Evolutionary conservation across 192 early-diverging fungal genomes (phyloP).

Genomic region (Entophlyctis helioformis): DNA sequence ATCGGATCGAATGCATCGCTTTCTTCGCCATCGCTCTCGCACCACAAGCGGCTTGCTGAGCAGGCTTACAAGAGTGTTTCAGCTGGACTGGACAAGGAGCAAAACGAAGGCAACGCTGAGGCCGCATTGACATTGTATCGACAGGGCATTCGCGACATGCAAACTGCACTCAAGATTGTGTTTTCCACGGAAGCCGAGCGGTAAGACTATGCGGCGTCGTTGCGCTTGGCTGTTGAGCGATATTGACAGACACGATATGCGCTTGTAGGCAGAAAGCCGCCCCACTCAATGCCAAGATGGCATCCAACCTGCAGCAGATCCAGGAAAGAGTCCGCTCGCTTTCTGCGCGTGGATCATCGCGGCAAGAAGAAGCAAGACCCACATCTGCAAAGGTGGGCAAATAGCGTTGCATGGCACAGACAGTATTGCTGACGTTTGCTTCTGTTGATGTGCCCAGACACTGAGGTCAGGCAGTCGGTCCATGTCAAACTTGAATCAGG

Average conservation of each 20-base stretch:
- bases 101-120: conserved; percentile 9
- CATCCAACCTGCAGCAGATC: conserved; percentile 21
- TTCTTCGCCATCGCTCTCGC: not conserved
- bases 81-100: conserved; percentile 23
- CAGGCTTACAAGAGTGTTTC: conserved; percentile 24
- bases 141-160: conserved; percentile 20
- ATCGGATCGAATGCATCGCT: too few species aligned
- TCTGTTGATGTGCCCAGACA: too few species aligned
- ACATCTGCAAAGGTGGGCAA: too few species aligned
- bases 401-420: too few species aligned
- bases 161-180: conserved; percentile 15
- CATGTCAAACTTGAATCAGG: too few species aligned
- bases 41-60: conserved; percentile 22
- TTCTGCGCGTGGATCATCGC: too few species aligned
- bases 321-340: conserved; percentile 26
- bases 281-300: conserved; percentile 26
- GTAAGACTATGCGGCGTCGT: conserved; percentile 3
- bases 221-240: not conserved
- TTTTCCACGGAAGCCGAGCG: conserved; percentile 13
- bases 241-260: not conserved
- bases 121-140: conserved; percentile 24
- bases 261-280: conserved; percentile 16
- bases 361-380: too few species aligned
- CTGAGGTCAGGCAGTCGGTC: too few species aligned
- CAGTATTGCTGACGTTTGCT: too few species aligned